phyloP scores from a whole-genome alignment of 1,284 basidiomycete species.

The Fomes fomentarius region DNA sequence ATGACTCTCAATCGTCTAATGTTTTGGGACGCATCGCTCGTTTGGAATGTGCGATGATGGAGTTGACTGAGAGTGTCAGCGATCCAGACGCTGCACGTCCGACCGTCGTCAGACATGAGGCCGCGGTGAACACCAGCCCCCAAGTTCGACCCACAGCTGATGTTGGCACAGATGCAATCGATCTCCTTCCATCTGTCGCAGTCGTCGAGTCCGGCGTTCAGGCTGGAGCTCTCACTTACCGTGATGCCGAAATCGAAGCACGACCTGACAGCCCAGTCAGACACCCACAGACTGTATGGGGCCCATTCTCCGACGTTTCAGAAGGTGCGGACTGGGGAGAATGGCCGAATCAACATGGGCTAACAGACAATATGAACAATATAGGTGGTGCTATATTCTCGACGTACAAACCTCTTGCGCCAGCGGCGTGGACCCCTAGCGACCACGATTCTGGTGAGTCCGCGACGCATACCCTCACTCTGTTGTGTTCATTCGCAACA shows the following conservation, averaged over 20 bases:
- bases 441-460: constrained; percentile 8
- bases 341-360: no score
- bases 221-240: neutral
- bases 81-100: constrained; percentile 22
- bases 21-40: constrained; percentile 12
- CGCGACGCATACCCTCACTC: neutral
- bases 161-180: constrained; percentile 3
- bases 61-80: constrained; percentile 16
- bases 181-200: neutral
- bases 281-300: neutral
- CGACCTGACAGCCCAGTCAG: neutral
- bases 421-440: constrained; percentile 11
- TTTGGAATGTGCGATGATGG: constrained; percentile 16
- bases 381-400: no score
- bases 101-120: constrained; percentile 15
- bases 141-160: constrained; percentile 4
- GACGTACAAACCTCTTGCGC: constrained; percentile 10
- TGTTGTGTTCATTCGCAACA: neutral
- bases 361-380: no score
- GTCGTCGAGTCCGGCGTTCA: constrained; percentile 7
- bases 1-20: neutral
- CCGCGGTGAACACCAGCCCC: constrained; percentile 16
- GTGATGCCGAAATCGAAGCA: constrained; percentile 4
- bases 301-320: neutral
- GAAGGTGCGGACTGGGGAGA: neutral